Base-by-base conservation (phyloP, 1,284 basidiomycete species). In the Sporisorium sorghi region DNA sequence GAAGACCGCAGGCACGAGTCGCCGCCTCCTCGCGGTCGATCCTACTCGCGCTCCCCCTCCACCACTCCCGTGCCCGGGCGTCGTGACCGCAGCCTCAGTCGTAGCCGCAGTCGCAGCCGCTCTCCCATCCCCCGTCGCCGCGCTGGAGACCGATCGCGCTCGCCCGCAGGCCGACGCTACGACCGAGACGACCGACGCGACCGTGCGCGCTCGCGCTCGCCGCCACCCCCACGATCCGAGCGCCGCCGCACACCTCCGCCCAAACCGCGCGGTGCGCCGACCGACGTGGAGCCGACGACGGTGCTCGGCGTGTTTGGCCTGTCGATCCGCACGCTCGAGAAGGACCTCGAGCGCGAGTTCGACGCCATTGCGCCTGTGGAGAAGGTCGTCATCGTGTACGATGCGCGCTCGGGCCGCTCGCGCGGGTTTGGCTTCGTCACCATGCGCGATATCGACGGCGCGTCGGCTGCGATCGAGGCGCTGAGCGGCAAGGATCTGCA, bases 371-470 rank as follows among this genome's bases (percentile, higher is more conserved):
- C 94, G 23, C 89, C 90, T 28, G 95, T 98, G 54, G 93, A 96
- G 81, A 98, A 98, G 86, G 83, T 81, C 37, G 92, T 92, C 54
- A 94, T 99, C 77, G 97, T 99, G n/a, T 98, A 98, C 85, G 96
- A 99, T 86, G 94, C 97, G 85, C 88, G 95, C 92, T 93, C 93
- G 49, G 94, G 94, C 83, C 91, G 97, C 63, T 98, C 95, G 58
- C 92, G 96, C 75, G 97, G 94, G 83, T 99, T 99, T 79, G 96
- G 95, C 40, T 99, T 99, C 85, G 94, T 99, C 85, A 92, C 91
- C 73, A 98, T 99, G 94, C 88, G 89, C 40, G 88, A 88, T 39
- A 88, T 91, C 17, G 93, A 95, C 62, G 94, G 97, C 71, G 97
- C 97, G 2, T 87, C 89, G 28, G 88, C 90, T 46, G 95, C 92